phyloP scores from a whole-genome alignment of 306 rosid species.

The Lagenaria siceraria region DNA sequence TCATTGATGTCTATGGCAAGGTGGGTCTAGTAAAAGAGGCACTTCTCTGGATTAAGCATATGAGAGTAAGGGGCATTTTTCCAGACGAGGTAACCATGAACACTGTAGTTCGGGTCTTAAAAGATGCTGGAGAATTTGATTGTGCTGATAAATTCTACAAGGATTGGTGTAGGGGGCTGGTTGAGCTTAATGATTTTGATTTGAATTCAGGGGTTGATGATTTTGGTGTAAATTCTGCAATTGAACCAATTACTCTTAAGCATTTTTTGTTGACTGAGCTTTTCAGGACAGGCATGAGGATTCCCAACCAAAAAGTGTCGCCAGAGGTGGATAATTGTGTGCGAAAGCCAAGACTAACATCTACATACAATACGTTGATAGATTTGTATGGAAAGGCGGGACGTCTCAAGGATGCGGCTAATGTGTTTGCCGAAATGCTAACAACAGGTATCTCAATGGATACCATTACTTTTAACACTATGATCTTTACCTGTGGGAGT shows the following conservation, averaged over 20 bases:
- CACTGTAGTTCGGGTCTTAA: constrained; percentile 67
- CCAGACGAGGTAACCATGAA: constrained; percentile 94
- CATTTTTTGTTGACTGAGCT: constrained; percentile 84
- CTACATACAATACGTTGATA: constrained; percentile 66
- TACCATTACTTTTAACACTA: constrained; percentile 67
- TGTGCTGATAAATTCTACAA: constrained; percentile 63
- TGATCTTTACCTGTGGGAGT: constrained; percentile 76
- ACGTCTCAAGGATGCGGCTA: constrained; percentile 65
- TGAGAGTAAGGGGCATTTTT: constrained; percentile 51
- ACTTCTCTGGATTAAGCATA: constrained; percentile 76
- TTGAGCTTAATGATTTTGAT: constrained; percentile 60
- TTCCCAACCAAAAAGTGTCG: constrained; percentile 14
- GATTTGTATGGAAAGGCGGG: constrained; percentile 92
- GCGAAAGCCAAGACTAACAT: constrained; percentile 42
- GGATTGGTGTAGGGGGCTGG: constrained; percentile 55
- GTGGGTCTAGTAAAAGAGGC: constrained; percentile 75
- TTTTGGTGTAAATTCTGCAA: constrained; percentile 20
- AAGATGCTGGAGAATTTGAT: constrained; percentile 60
- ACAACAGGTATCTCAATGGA: constrained; percentile 70
- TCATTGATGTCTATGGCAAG: constrained; percentile 75
- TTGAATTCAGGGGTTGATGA: constrained; percentile 33
- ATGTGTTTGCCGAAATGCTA: constrained; percentile 68
- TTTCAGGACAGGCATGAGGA: constrained; percentile 69
- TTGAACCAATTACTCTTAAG: constrained; percentile 43
- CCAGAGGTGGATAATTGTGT: constrained; percentile 14